Base-by-base conservation (phyloP, 345 rosid genomes). In the Ceriops tagal region DNA sequence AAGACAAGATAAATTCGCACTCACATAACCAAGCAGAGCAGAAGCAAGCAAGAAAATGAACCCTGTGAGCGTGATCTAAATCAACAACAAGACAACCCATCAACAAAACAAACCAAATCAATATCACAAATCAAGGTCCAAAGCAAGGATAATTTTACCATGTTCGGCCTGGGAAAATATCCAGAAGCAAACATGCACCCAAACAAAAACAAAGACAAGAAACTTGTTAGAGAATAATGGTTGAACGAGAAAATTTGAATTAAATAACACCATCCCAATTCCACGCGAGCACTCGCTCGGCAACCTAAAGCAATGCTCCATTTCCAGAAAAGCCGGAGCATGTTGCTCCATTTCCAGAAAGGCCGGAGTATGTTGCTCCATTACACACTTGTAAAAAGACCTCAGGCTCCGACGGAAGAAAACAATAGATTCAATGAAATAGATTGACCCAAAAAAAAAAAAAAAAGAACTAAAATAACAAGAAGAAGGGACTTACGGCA, bases 1-100 rank as follows among this genome's bases (percentile, higher is more conserved):
- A 5, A 0, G 74, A 69, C 1, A 61, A 3, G 53, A 72, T 62
- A 77, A 78, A 57, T 31, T 53, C 39, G 49, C 35, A 87, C 98
- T 89, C 77, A 96, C 99, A 79, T 86, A 92, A 65, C 97, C 97
- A 75, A 96, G 87, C 72, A 96, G 56, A 2, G 99, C 96, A 49
- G 99, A 96, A 27, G 69, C 83, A 61, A 92, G 67, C 58, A 96
- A 83, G 87, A 96, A 92, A 83, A 96, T 78, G 69, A 96, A 96
- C 58, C 99, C 99, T 5, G 67, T 92, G 57, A 96, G 96, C 15
- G 99, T 95, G 58, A 95, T 92, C 99, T 92, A 73, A 53, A 76
- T 60, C 80, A 30, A 73, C 65, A 74, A 72, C 53, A 67, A 39
- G 31, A 1, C 39, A 53, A 39, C 6, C 8, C 6, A 46, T 56